Evolutionary conservation across 139 green algal genomes (phyloP), one percentile per base, ranked within the genome.

Genomic region (Bryopsis sp.): DNA sequence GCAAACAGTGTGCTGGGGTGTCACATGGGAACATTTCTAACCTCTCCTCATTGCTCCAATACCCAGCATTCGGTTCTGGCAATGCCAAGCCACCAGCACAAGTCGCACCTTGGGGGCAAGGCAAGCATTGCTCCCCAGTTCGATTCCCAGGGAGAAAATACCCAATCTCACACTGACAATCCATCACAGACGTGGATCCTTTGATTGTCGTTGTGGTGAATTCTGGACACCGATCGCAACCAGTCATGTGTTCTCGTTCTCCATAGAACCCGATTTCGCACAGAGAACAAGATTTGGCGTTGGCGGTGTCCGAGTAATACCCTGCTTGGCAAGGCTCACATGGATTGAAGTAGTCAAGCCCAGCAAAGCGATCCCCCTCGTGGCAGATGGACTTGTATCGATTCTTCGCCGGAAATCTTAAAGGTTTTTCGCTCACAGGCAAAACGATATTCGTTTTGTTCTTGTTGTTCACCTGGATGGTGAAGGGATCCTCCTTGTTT

Each of bases 121-220:
- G 38, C n/a, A 57, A 22, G 26, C 62, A 69, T 22, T 50, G 7
- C n/a, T 35, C 11, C 26, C 62, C 62, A 31, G 11, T 8, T 36
- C 28, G 5, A 3, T 36, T 8, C 31, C 11, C 19, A 7, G 37
- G 7, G 37, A 33, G 39, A n/a, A 48, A 69, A n/a, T 58, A 69
- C n/a, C 62, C 62, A 7, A n/a, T n/a, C 37, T 58, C 11, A 35
- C 62, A 69, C 4, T 57, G 19, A 57, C 62, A 69, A 54, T 57
- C 26, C 15, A 11, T 7, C 7, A 58, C 22, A 8, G 6, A 3
- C 3, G 15, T 57, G 35, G 37, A 15, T 34, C 15, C n/a, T 38
- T 28, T 34, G 7, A 29, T 8, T 5, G 15, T 36, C 3, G 62
- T 69, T 31, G 6, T 28, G 4, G 62, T 69, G 24, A 28, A n/a